phyloP scores from a whole-genome alignment of 345 rosid genomes.

The Iberis pinnata region DNA sequence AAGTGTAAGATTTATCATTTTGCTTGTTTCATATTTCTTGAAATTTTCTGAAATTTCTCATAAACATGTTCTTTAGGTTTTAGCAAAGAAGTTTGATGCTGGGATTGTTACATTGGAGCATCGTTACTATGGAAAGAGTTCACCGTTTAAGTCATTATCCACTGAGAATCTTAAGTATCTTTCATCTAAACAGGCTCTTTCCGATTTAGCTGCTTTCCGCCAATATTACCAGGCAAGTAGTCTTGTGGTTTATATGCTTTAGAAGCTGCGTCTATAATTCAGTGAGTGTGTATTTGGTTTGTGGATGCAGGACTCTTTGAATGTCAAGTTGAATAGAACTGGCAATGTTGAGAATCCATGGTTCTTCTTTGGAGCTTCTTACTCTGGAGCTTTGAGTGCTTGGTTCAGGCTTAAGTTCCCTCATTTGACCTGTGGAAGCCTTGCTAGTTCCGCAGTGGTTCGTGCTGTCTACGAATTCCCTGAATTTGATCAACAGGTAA shows the following conservation, averaged over 20 bases:
- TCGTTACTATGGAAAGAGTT: conserved; percentile 90
- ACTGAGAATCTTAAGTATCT: conserved; percentile 77
- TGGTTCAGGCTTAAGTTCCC: conserved; percentile 97
- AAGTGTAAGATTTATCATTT: conserved; percentile 36
- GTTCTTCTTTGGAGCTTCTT: conserved; percentile 82
- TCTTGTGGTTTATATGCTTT: not conserved
- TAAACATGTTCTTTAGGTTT: conserved; percentile 40
- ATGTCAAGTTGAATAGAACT: conserved; percentile 49
- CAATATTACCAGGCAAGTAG: conserved; percentile 65
- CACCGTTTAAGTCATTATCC: conserved; percentile 57
- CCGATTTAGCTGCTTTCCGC: conserved; percentile 80
- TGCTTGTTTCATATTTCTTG: not conserved
- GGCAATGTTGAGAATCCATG: conserved; percentile 57
- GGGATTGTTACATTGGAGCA: conserved; percentile 93
- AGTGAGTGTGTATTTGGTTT: not conserved
- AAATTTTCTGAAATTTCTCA: not conserved
- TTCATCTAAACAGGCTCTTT: conserved; percentile 86
- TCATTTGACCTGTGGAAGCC: conserved; percentile 92
- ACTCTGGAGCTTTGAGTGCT: conserved; percentile 92
- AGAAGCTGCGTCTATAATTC: not conserved
- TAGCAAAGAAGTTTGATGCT: conserved; percentile 97
- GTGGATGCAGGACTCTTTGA: conserved; percentile 49
- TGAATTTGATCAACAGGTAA: conserved; percentile 77
- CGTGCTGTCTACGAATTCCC: conserved; percentile 70
- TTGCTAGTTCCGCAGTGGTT: conserved; percentile 97